Percentiles rank a stretch among this genome's conserved stretches.
These are phyloP conservation scores for Colletotrichum endophyticum DNA, from an alignment of 2,329 filamentous ascomycete genomes.

Conservation along the genomic window DNA sequence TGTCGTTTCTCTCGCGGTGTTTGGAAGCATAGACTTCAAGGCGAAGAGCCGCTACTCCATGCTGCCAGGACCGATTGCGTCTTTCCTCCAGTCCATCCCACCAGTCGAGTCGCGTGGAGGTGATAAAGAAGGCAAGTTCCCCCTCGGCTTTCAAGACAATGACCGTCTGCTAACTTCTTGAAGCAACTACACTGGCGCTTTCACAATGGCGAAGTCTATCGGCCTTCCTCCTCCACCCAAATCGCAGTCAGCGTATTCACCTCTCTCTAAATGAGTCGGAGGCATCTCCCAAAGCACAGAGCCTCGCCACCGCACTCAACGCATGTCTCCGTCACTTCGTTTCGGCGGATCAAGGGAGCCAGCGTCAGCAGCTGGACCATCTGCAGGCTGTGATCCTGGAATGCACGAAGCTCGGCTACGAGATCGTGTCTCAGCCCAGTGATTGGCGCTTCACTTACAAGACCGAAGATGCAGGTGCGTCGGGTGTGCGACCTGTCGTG, in stretches of 20 bases:
- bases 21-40: conserved; percentile 36
- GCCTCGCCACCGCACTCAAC: conserved; percentile 37
- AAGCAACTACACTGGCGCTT: conserved; percentile 36
- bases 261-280: conserved; percentile 33
- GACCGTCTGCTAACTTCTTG: background rate
- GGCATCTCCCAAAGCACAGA: conserved; percentile 32
- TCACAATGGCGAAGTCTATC: conserved; percentile 47
- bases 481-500: conserved; percentile 16
- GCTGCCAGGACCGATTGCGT: conserved; percentile 37
- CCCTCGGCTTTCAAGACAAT: background rate
- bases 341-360: conserved; percentile 24
- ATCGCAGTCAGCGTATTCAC: conserved; percentile 38
- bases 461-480: background rate
- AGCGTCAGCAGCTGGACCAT: conserved; percentile 39
- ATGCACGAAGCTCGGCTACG: conserved; percentile 44
- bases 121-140: conserved; percentile 33
- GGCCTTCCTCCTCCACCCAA: conserved; percentile 44
- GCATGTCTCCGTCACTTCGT: conserved; percentile 38
- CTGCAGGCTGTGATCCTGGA: conserved; percentile 44
- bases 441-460: conserved; percentile 39
- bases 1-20: conserved; percentile 38
- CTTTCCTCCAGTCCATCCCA: conserved; percentile 33
- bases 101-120: conserved; percentile 26
- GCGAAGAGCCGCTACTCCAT: conserved; percentile 35
- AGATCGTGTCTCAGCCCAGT: conserved; percentile 45